Base-by-base conservation (phyloP, 257 asterid species). In the Knoxia roxburghii region DNA sequence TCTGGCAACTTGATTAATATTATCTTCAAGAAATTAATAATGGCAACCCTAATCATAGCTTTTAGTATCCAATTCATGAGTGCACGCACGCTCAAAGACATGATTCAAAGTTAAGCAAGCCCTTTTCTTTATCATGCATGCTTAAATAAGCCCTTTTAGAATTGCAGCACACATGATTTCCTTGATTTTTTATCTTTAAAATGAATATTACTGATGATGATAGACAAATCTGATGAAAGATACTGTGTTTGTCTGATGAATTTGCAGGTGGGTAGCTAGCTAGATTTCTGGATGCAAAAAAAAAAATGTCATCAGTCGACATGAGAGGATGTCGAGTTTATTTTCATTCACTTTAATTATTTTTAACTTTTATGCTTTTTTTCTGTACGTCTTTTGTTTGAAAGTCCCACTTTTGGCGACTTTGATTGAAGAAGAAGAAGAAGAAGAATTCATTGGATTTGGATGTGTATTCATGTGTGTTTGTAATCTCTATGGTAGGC, bases 281-380 rank as follows among this genome's bases (percentile, higher is more conserved):
- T 74, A 33, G 53, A 67, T 54, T 55, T 75, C 29, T 75, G 56
- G 46, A 66, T 26, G 69, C 24, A 64, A n/a, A 50, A 54, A 39
- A 14, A 24, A 40, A 58, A 70, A 43, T 39, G 55, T 59, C 33
- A 59, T 35, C 12, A n/a, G 63, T 77, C 69, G 81, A 72, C 85
- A 77, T 71, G 81, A 80, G 77, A 53, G 85, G 86, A 76, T 82
- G 86, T 76, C 80, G 21, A 55, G 69, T 41, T 59, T 66, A 18
- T 37, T 62, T 40, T 14, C n/a, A 14, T 7, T 20, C 6, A 2
- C 17, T 45, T 46, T 46, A 18, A 13, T 67, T 49, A 61, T 57
- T 57, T 32, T 57, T 57, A 1, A 46, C 43, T 37, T 29, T 33
- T 57, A 32, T 32, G 63, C 29, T 61, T 32, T 13, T 20, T 45